Conservation (phyloP, 108 stramenopile genomes). For the Stephanodiscus triporus region DNA sequence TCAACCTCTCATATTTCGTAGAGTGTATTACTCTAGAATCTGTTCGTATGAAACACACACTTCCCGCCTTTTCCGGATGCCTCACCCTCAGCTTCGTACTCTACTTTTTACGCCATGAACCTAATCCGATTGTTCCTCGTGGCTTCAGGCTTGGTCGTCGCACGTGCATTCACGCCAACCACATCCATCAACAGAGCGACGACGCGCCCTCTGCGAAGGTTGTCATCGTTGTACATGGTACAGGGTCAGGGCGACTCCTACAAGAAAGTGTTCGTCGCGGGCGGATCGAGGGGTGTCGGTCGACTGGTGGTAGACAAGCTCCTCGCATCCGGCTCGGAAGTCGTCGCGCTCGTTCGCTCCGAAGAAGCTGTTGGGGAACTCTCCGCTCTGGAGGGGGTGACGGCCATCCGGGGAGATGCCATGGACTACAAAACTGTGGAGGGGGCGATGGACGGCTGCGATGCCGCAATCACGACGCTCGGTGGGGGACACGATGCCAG, state of each 20-base stretch:
- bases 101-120: constrained; percentile 17
- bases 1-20: too few species aligned
- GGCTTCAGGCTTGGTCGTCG: constrained; percentile 28
- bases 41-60: too few species aligned
- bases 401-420: constrained; percentile 89
- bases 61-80: too few species aligned
- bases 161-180: constrained; percentile 63
- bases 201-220: constrained; percentile 5
- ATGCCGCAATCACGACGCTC: constrained; percentile 94
- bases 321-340: constrained; percentile 60
- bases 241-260: constrained; percentile 59
- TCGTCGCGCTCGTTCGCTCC: constrained; percentile 89
- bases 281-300: constrained; percentile 89
- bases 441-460: constrained; percentile 94
- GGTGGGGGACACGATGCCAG: constrained; percentile 69
- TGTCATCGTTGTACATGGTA: constrained; percentile 32
- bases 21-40: too few species aligned
- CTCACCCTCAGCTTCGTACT: not conserved
- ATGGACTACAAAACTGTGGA: constrained; percentile 93
- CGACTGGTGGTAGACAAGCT: constrained; percentile 81
- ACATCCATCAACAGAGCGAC: constrained; percentile 6
- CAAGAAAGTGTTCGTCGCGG: constrained; percentile 95
- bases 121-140: constrained; percentile 29
- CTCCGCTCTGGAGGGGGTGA: constrained; percentile 77
- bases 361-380: constrained; percentile 73